Percentiles rank a stretch among this genome's conserved stretches.
Evolutionary conservation across 208 protist species (phyloP).

Genomic region (Trypanosoma caninum): DNA sequence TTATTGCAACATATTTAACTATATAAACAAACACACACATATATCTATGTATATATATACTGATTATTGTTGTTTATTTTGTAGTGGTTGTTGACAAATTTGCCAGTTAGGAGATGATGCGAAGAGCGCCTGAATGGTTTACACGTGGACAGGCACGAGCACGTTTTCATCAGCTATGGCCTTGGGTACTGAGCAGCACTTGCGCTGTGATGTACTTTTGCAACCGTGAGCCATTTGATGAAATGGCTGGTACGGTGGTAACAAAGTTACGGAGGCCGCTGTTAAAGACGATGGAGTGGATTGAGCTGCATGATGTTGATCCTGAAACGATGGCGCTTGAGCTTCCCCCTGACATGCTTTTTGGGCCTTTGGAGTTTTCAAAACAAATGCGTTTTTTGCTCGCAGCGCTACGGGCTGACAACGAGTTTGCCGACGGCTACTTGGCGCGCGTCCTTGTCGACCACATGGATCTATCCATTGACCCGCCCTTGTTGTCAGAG

Average conservation of each 20-base stretch:
- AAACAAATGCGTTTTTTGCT: conserved; percentile 90
- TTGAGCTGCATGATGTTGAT: conserved; percentile 87
- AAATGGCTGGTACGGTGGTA: conserved; percentile 66
- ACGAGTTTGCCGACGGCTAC: conserved; percentile 88
- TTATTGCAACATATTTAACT: background rate
- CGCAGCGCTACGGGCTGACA: conserved; percentile 79
- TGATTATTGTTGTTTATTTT: no score
- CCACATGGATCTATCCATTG: conserved; percentile 86
- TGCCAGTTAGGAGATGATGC: conserved; percentile 84
- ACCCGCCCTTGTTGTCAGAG: conserved; percentile 63
- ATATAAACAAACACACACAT: no score
- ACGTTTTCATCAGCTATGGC: conserved; percentile 83
- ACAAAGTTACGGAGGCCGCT: conserved; percentile 78
- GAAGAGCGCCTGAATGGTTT: conserved; percentile 80
- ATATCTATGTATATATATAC: no score
- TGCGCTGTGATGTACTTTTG: conserved; percentile 77
- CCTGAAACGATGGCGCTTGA: conserved; percentile 86
- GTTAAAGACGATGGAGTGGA: conserved; percentile 84
- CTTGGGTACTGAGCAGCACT: conserved; percentile 78
- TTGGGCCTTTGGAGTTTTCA: conserved; percentile 80
- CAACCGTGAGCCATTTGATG: conserved; percentile 88
- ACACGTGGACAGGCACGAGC: conserved; percentile 72
- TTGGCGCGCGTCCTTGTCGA: conserved; percentile 82
- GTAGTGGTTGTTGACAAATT: no score
- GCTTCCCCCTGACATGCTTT: conserved; percentile 85